A percentile compares a stretch with the other conserved stretches of the same genome.
Evolutionary conservation across 2,329 filamentous ascomycete genomes (phyloP).

Genomic region (Emericellopsis atlantica): DNA sequence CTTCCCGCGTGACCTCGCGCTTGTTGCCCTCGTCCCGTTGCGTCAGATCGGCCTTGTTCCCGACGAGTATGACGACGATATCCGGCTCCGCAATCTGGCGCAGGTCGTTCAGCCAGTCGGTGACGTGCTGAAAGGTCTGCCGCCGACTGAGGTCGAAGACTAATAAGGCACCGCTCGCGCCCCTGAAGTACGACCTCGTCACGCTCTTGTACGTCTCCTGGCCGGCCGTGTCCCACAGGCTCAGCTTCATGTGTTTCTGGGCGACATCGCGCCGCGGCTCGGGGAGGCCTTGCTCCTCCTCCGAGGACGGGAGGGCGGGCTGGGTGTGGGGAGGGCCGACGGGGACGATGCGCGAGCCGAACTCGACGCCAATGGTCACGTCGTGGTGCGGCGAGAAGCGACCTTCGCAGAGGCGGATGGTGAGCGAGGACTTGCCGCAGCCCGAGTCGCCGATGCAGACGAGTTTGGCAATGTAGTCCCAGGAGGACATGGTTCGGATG

Average conservation of each 20-base stretch:
- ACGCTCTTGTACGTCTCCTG: slow-evolving; percentile 98
- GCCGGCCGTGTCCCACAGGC: slow-evolving; percentile 89
- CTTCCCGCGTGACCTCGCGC: slow-evolving; percentile 67
- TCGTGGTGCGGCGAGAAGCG: slow-evolving; percentile 91
- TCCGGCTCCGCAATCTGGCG: slow-evolving; percentile 91
- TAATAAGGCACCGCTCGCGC: slow-evolving; percentile 58
- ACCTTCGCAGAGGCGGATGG: slow-evolving; percentile 90
- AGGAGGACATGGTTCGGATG: slow-evolving; percentile 41
- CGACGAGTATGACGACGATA: slow-evolving; percentile 88
- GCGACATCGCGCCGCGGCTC: slow-evolving; percentile 32
- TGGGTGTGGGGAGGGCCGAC: slow-evolving; percentile 68
- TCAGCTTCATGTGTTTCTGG: slow-evolving; percentile 82
- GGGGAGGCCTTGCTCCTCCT: slow-evolving; percentile 29
- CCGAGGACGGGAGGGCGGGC: slow-evolving; percentile 18
- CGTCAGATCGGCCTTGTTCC: slow-evolving; percentile 85
- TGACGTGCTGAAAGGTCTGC: slow-evolving; percentile 76
- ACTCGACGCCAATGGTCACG: slow-evolving; percentile 94
- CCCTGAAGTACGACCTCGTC: slow-evolving; percentile 86
- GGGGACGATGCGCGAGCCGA: slow-evolving; percentile 83
- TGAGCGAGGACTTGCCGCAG: slow-evolving; percentile 89
- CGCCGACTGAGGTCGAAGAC: slow-evolving; percentile 90
- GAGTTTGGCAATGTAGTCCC: slow-evolving; percentile 98
- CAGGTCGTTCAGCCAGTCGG: slow-evolving; percentile 87
- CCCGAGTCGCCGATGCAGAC: slow-evolving; percentile 95
- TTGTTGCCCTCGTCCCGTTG: slow-evolving; percentile 38